Base-by-base conservation (phyloP, 768 basidiomycete genomes). In the Kwoniella dendrophila region DNA sequence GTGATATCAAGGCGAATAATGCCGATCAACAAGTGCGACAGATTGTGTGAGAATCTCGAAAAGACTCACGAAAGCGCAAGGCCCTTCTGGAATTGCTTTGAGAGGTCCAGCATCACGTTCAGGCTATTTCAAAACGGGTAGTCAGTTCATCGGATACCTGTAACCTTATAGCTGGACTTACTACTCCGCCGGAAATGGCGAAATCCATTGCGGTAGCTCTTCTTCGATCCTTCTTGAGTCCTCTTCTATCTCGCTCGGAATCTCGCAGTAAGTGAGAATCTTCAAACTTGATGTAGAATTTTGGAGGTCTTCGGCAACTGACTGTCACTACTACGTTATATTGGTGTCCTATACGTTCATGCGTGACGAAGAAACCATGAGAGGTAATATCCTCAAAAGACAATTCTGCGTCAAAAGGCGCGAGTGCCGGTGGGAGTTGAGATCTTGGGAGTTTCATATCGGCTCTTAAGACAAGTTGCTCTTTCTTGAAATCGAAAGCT, bases 131-230 rank as follows among this genome's bases (percentile, higher is more conserved):
- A n/a, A n/a, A 49, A 43, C 32, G 33, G 22, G 24, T 24, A 49
- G 11, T 43, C 8, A 54, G 24, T 8, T 49, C 18, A 49, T 43
- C 38, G 45, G n/a, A 32, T 12, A 6, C 26, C 16, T 14, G 20
- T 5, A 20, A 20, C 18, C 8, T 11, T 24, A 59, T 11, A 20
- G n/a, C n/a, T n/a, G n/a, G 18, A 58, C 71, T 59, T 24, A 75
- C 71, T 43, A 67, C 52, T 18, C 65, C 54, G 24, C 16, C 16
- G 5, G 40, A 40, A 22, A 63, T 59, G 8, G 69, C 60, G 55
- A 75, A 75, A 32, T 75, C 73, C 69, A 75, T 72, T 7, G 71
- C 71, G 6, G 73, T 75, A 14, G 73, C 73, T 36, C 73, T 51
- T 12, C 72, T 20, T 20, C 69, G 57, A 32, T 62, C 65, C 11